Evolutionary conservation across 2,329 filamentous ascomycete species (phyloP).

Genomic region (Ophiocordyceps sinensis): DNA sequence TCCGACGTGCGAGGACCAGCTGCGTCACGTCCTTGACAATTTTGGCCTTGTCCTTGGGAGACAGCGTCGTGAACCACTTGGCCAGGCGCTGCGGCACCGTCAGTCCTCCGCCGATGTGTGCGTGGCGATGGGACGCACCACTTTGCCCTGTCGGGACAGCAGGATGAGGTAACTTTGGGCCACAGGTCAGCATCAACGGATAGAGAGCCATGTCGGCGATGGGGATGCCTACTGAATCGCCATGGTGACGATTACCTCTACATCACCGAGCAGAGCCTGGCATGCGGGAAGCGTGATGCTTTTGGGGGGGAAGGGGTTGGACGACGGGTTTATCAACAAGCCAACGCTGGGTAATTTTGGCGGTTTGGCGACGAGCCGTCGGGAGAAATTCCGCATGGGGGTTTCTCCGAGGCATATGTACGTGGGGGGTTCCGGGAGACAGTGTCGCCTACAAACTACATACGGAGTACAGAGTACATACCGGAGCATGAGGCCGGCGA

Average conservation of each 20-base stretch:
- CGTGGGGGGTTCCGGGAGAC: no score
- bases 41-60: conserved; percentile 97
- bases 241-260: conserved; percentile 18
- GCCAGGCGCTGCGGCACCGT: conserved; percentile 60
- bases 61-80: conserved; percentile 98
- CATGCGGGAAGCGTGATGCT: conserved; percentile 1
- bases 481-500: no score
- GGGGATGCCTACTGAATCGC: conserved; percentile 26
- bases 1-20: conserved; percentile 86
- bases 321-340: neutral
- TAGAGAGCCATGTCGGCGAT: conserved; percentile 1
- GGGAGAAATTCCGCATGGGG: neutral
- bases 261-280: conserved; percentile 6
- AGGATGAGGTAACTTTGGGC: conserved; percentile 78
- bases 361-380: conserved; percentile 11
- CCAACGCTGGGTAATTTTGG: conserved; percentile 5
- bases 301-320: neutral
- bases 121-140: conserved; percentile 48
- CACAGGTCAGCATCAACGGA: conserved; percentile 7
- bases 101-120: neutral
- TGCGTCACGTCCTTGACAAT: conserved; percentile 99
- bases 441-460: no score
- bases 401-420: no score
- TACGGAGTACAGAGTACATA: no score
- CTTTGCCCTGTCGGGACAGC: conserved; percentile 96